These are phyloP conservation scores for Globisporangium cylindrosporum DNA, from an alignment of 352 stramenopile species.

Conservation along the genomic window DNA sequence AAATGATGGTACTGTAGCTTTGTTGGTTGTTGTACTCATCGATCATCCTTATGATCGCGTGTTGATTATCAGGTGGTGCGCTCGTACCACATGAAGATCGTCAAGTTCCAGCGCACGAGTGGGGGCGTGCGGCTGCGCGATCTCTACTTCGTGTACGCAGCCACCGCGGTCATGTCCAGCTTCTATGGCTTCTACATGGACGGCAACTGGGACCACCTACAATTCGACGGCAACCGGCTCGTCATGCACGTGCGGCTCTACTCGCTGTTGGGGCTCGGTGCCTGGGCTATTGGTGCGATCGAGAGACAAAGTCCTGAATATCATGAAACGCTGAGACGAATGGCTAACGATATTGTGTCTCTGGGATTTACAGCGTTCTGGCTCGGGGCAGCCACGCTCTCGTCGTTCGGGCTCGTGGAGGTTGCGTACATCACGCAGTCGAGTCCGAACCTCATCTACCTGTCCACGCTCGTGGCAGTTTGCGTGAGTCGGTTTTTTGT, in stretches of 20 bases:
- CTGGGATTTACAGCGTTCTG: constrained; percentile 43
- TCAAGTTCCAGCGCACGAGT: constrained; percentile 39
- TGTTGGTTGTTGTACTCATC: background rate
- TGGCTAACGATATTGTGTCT: background rate
- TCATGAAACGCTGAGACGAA: background rate
- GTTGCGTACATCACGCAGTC: constrained; percentile 49
- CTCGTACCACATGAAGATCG: constrained; percentile 38
- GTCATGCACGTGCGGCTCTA: constrained; percentile 72
- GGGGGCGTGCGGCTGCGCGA: constrained; percentile 39
- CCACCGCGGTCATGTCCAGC: constrained; percentile 40
- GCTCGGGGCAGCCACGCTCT: constrained; percentile 55
- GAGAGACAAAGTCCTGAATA: background rate
- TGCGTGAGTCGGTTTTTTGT: constrained; percentile 32
- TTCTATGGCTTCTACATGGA: constrained; percentile 74
- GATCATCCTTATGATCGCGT: background rate
- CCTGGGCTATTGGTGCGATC: constrained; percentile 41
- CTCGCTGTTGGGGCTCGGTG: constrained; percentile 46
- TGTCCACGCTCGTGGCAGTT: constrained; percentile 53
- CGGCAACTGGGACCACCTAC: constrained; percentile 48
- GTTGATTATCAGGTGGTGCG: constrained; percentile 37
- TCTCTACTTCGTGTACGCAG: constrained; percentile 71
- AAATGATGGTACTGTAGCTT: background rate
- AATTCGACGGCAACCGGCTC: constrained; percentile 58
- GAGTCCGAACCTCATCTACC: constrained; percentile 58
- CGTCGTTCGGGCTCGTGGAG: constrained; percentile 62